A percentile compares a stretch with the other conserved stretches of the same genome.
Conservation (phyloP, 208 protist genomes). For the Crithidia fasciculata region DNA sequence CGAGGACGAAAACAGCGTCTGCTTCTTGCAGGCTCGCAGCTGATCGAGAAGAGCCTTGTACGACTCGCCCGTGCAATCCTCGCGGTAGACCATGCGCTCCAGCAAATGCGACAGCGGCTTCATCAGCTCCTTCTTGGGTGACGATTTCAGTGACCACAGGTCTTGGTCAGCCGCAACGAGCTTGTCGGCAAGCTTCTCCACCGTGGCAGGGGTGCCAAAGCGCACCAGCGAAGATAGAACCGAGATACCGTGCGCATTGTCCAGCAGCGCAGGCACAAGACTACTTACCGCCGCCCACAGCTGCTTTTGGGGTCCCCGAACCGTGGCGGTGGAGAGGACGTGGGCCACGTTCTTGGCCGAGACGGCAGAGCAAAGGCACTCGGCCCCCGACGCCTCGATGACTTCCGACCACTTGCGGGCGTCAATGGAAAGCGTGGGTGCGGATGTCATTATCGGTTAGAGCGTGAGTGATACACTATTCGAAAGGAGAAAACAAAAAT, state of each 20-base stretch:
- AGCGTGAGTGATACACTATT: not conserved
- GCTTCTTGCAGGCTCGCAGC: constrained; percentile 33
- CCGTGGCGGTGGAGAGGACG: constrained; percentile 69
- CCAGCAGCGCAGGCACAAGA: constrained; percentile 57
- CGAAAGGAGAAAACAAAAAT: too few species aligned
- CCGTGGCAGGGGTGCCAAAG: constrained; percentile 73
- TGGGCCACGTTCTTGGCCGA: constrained; percentile 80
- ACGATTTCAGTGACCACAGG: constrained; percentile 45
- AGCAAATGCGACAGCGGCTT: constrained; percentile 53
- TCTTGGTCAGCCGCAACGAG: constrained; percentile 34
- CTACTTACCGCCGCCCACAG: constrained; percentile 60
- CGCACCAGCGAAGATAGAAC: constrained; percentile 78
- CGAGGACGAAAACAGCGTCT: constrained; percentile 36
- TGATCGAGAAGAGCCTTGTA: constrained; percentile 44
- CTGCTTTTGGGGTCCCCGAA: constrained; percentile 69
- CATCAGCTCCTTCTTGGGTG: constrained; percentile 37
- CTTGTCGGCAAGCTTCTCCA: constrained; percentile 47
- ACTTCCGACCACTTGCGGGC: constrained; percentile 67
- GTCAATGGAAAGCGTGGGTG: constrained; percentile 49
- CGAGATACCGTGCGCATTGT: constrained; percentile 44
- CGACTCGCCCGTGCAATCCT: constrained; percentile 59
- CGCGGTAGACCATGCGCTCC: constrained; percentile 77
- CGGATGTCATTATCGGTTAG: constrained; percentile 14
- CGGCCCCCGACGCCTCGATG: constrained; percentile 53
- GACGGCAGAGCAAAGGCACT: constrained; percentile 49